These are phyloP conservation scores for Penicillium diatomitis DNA, from an alignment of 495 filamentous ascomycete genomes.

Conservation along the genomic window DNA sequence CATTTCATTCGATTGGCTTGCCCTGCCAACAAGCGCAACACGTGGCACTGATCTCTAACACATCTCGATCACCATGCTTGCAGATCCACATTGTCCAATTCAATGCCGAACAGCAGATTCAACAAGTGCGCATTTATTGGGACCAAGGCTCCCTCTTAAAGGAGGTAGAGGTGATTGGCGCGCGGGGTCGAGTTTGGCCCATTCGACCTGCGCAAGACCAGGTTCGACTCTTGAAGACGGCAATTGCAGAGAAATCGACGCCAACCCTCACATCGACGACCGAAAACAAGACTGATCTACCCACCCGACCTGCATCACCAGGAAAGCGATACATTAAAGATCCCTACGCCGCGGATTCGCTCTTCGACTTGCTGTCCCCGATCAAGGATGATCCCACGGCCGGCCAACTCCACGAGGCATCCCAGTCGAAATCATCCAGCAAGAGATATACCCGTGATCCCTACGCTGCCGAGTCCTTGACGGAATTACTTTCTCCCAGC, in stretches of 20 bases:
- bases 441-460: slow-evolving; percentile 19
- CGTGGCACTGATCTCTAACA: slow-evolving; percentile 14
- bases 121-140: slow-evolving; percentile 82
- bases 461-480: slow-evolving; percentile 17
- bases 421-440: slow-evolving; percentile 4
- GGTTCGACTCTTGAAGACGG: slow-evolving; percentile 55
- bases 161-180: slow-evolving; percentile 87
- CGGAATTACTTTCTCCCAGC: slow-evolving; percentile 17
- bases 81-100: slow-evolving; percentile 90
- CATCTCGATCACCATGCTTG: slow-evolving; percentile 2
- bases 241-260: slow-evolving; percentile 15
- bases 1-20: slow-evolving; percentile 6
- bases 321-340: slow-evolving; percentile 46
- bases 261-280: slow-evolving; percentile 8
- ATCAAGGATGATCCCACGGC: slow-evolving; percentile 18
- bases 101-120: slow-evolving; percentile 63
- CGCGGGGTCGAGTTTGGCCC: slow-evolving; percentile 82
- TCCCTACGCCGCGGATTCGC: slow-evolving; percentile 67
- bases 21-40: not conserved
- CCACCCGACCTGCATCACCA: slow-evolving; percentile 38
- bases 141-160: slow-evolving; percentile 91
- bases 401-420: not conserved
- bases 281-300: slow-evolving; percentile 17
- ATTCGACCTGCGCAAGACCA: slow-evolving; percentile 87
- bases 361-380: slow-evolving; percentile 30